These are phyloP conservation scores for Verticillium klebahnii DNA, from an alignment of 2,329 filamentous ascomycete genomes.

Conservation along the genomic window DNA sequence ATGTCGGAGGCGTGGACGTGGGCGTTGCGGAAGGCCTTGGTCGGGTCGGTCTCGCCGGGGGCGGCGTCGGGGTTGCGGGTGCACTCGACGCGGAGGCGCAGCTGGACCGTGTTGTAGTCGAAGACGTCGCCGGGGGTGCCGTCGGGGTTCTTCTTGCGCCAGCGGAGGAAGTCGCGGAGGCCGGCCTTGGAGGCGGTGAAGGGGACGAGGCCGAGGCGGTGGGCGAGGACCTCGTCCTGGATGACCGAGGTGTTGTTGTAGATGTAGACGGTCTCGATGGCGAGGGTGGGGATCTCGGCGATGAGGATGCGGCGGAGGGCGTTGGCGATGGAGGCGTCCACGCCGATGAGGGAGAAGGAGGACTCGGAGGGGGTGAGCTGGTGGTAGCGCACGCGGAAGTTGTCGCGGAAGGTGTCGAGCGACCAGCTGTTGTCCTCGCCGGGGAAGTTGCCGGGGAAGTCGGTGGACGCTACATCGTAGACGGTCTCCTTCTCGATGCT, in stretches of 20 bases:
- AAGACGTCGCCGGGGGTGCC: conserved; percentile 58
- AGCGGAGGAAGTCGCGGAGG: conserved; percentile 72
- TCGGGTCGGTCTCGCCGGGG: conserved; percentile 71
- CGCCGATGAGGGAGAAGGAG: conserved; percentile 84
- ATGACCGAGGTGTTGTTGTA: conserved; percentile 97
- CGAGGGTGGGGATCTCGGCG: conserved; percentile 88
- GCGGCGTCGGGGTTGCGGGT: conserved; percentile 70
- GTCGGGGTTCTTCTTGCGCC: conserved; percentile 66
- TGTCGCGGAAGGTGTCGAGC: conserved; percentile 65
- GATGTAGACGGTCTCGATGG: conserved; percentile 90
- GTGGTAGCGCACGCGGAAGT: conserved; percentile 76
- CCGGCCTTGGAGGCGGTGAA: conserved; percentile 76
- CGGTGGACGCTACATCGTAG: conserved; percentile 80
- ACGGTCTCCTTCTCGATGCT: conserved; percentile 87
- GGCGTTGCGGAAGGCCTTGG: conserved; percentile 79
- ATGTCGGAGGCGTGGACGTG: conserved; percentile 79
- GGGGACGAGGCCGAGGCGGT: conserved; percentile 85
- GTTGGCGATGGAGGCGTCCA: conserved; percentile 92
- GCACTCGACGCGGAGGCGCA: conserved; percentile 75
- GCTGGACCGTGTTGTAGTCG: conserved; percentile 84
- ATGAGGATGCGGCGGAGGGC: conserved; percentile 96
- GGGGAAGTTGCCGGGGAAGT: conserved; percentile 87
- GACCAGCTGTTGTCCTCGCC: conserved; percentile 84
- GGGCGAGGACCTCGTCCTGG: conserved; percentile 92
- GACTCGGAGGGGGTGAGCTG: conserved; percentile 72